Evolutionary conservation across 805 yeast genomes (phyloP).

Genomic region (Kluyveromyces aestuarii): DNA sequence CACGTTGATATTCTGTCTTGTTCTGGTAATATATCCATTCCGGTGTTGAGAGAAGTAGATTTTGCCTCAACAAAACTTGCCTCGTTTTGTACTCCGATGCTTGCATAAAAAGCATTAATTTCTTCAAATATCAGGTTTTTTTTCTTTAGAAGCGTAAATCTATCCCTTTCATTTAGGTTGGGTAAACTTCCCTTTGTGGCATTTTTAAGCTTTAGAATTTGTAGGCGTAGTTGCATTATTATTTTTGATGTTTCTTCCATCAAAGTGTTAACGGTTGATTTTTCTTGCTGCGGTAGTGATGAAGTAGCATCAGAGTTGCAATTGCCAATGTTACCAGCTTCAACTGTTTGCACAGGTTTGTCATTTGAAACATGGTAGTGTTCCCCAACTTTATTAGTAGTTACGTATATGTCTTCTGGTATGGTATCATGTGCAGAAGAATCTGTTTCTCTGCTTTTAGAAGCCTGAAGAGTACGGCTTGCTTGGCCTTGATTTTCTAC

Average conservation of each 20-base stretch:
- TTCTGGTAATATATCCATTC: background rate
- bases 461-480: too few species aligned
- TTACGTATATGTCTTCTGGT: too few species aligned
- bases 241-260: background rate
- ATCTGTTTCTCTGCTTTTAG: background rate
- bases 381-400: background rate
- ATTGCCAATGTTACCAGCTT: background rate
- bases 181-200: background rate
- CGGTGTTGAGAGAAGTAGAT: too few species aligned
- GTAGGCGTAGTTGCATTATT: background rate
- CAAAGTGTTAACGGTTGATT: background rate
- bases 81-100: background rate
- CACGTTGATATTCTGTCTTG: too few species aligned
- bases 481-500: background rate
- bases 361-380: too few species aligned
- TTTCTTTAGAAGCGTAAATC: background rate
- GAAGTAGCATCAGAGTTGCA: too few species aligned
- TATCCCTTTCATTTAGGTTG: background rate
- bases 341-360: background rate
- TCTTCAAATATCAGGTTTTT: background rate
- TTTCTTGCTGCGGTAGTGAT: background rate
- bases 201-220: background rate
- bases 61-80: background rate
- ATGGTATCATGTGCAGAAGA: background rate
- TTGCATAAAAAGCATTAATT: background rate